Evolutionary conservation across 441 rosid species (phyloP).

Genomic region (Adansonia madagascariensis): DNA sequence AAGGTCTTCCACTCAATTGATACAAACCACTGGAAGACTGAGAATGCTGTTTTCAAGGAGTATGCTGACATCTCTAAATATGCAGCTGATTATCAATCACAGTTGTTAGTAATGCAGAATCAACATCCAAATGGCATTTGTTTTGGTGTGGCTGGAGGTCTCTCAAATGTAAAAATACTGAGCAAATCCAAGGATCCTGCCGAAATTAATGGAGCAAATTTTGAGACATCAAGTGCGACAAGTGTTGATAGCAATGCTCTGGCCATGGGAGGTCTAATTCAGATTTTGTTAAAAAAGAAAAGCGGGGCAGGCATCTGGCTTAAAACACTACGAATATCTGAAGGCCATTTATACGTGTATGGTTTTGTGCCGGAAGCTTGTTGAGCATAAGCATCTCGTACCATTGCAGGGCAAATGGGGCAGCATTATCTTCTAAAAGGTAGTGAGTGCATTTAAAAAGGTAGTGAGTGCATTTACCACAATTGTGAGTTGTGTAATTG

Average conservation of each 20-base stretch:
- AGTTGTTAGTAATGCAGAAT: conserved; percentile 29
- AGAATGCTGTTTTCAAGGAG: conserved; percentile 32
- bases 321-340: not conserved
- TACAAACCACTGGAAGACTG: conserved; percentile 32
- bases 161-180: conserved; percentile 50
- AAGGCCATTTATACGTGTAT: not conserved
- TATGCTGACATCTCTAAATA: not conserved
- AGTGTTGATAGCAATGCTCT: conserved; percentile 46
- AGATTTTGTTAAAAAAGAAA: conserved; percentile 39
- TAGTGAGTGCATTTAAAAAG: conserved; percentile 37
- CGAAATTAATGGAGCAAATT: conserved; percentile 46
- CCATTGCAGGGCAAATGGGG: conserved; percentile 46
- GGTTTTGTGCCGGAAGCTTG: not conserved
- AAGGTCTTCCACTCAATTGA: conserved; percentile 49
- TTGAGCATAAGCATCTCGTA: conserved; percentile 13
- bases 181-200: conserved; percentile 55
- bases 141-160: conserved; percentile 42
- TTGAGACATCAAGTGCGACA: conserved; percentile 34
- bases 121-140: conserved; percentile 45
- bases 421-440: conserved; percentile 46
- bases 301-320: conserved; percentile 51
- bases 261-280: conserved; percentile 47
- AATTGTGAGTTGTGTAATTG: not conserved
- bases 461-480: conserved; percentile 30
- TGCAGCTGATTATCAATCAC: conserved; percentile 35